phyloP scores from a whole-genome alignment of 495 filamentous ascomycete genomes.

The Aspergillus avenaceus region DNA sequence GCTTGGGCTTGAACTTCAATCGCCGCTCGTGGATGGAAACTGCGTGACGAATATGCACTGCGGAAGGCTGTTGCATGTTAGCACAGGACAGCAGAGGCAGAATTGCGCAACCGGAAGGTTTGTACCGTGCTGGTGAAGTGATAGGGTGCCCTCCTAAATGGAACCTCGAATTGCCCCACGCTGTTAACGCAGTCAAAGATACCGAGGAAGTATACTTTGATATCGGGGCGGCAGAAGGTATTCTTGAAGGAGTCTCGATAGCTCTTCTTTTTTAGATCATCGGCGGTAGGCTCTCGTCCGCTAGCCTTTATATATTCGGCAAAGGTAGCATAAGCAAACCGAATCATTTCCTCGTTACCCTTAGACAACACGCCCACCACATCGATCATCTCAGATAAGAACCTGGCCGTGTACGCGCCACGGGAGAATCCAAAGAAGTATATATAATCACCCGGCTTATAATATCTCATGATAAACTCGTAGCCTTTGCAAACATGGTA shows the following conservation, averaged over 20 bases:
- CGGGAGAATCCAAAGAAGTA: constrained; percentile 78
- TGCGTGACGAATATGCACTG: constrained; percentile 55
- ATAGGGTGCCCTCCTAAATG: constrained; percentile 13
- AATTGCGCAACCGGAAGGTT: no score
- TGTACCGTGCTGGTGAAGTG: constrained; percentile 9
- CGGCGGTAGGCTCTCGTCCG: no score
- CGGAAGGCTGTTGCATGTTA: no score
- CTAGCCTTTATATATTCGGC: constrained; percentile 7
- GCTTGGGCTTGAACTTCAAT: constrained; percentile 52
- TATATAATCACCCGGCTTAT: constrained; percentile 67
- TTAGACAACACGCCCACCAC: constrained; percentile 68
- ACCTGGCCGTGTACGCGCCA: constrained; percentile 77
- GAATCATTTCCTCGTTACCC: constrained; percentile 79
- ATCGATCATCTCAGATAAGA: constrained; percentile 80
- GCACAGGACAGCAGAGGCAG: no score
- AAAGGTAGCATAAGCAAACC: constrained; percentile 63
- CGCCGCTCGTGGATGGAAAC: constrained; percentile 66
- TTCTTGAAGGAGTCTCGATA: no score
- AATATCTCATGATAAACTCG: constrained; percentile 86
- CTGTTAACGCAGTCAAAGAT: constrained; percentile 45
- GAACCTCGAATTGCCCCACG: constrained; percentile 27
- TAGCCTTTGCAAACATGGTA: constrained; percentile 80
- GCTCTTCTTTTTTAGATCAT: no score
- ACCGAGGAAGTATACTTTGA: constrained; percentile 32
- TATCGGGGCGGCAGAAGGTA: constrained; percentile 36